These are phyloP conservation scores for Blastocystis sp. DNA, from an alignment of 352 stramenopile genomes.

Conservation along the genomic window DNA sequence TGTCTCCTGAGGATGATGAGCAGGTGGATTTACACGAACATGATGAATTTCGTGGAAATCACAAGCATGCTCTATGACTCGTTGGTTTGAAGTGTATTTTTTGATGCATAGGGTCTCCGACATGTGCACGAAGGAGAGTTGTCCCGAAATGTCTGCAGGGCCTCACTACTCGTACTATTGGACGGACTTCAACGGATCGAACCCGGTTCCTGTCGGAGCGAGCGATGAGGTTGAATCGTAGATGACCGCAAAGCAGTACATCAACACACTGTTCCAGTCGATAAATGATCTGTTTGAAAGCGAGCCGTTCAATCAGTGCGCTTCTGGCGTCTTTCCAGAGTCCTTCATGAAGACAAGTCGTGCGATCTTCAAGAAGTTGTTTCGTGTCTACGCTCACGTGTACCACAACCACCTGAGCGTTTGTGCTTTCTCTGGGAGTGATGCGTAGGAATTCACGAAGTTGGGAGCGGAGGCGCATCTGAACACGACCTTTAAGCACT, in stretches of 20 bases:
- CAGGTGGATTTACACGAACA: constrained; percentile 57
- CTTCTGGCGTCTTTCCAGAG: constrained; percentile 49
- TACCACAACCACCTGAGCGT: constrained; percentile 77
- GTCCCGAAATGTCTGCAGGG: constrained; percentile 62
- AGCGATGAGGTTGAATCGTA: background rate
- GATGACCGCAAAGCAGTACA: constrained; percentile 58
- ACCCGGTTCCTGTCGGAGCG: constrained; percentile 19
- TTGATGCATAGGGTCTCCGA: constrained; percentile 25
- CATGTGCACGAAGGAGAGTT: constrained; percentile 30
- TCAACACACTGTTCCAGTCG: constrained; percentile 46
- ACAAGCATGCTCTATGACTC: constrained; percentile 52
- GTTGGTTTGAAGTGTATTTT: background rate
- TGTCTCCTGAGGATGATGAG: background rate
- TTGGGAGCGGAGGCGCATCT: constrained; percentile 81
- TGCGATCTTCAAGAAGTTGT: constrained; percentile 80
- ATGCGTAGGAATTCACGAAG: constrained; percentile 77
- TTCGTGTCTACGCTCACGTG: constrained; percentile 82
- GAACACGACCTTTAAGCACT: constrained; percentile 85
- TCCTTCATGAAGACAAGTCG: constrained; percentile 47
- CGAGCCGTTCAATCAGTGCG: constrained; percentile 29
- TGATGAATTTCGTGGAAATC: constrained; percentile 54
- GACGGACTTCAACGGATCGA: constrained; percentile 62
- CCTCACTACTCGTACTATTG: constrained; percentile 68
- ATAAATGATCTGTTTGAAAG: constrained; percentile 49
- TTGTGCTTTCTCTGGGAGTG: constrained; percentile 12